Base-by-base conservation (phyloP, 257 asterid genomes). In the Salvia hispanica region DNA sequence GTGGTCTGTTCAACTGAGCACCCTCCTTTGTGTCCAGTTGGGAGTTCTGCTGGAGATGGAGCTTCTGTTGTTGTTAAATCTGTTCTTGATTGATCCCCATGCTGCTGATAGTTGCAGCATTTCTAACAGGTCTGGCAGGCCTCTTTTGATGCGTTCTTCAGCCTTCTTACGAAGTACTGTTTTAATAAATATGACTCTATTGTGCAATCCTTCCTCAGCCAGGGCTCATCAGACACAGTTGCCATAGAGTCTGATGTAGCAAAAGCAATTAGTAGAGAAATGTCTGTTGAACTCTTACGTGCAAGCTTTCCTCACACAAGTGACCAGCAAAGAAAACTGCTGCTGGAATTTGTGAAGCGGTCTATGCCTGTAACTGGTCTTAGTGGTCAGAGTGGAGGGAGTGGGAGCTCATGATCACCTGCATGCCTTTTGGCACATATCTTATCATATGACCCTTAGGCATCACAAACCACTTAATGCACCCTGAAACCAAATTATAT, bases 291-390 rank as follows among this genome's bases (percentile, higher is more conserved):
- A n/a, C n/a, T n/a, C n/a, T n/a, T n/a, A n/a, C n/a, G n/a, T n/a
- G 91, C 86, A 3, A 80, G 96, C 76, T 86, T 88, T 65, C 93
- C 93, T 60, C 96, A 88, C 70, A 88, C 89, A 5, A 88, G 65
- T 53, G 93, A 86, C 79, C 89, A 75, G 67, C 96, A 88, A 79
- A 76, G 78, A 45, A 82, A 86, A 57, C 25, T 88, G 37, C 70
- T 88, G 12, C 57, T 81, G 69, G 96, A 86, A 64, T n/a, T n/a
- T n/a, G n/a, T n/a, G n/a, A n/a, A n/a, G n/a, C n/a, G n/a, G n/a
- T n/a, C 96, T 31, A 84, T 88, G 89, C 87, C 88, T 11, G 72
- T 67, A 40, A 44, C 74, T 46, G 80, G 84, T 48, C 69, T 64
- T 46, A 58, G 45, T 33, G 58, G 69, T 28, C 58, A 64, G 62